These are phyloP conservation scores for Loxodes magnus DNA, from an alignment of 73 alveolate species.

Conservation along the genomic window DNA sequence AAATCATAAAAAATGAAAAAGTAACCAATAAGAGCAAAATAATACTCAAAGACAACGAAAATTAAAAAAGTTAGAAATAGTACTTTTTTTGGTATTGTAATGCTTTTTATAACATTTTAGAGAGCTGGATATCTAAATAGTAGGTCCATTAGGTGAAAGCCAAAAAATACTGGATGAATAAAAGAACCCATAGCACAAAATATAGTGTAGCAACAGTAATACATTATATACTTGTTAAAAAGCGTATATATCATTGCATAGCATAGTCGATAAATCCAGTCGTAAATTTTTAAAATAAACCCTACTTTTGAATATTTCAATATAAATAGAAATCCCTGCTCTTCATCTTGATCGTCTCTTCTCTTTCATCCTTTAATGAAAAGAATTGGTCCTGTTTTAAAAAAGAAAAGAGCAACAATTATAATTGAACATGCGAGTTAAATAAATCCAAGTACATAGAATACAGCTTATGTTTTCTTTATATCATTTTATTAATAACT, in stretches of 20 bases:
- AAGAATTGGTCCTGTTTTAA: constrained; percentile 37
- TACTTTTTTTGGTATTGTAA: constrained; percentile 69
- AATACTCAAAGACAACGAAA: constrained; percentile 68
- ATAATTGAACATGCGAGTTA: constrained; percentile 19
- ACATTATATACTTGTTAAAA: constrained; percentile 39
- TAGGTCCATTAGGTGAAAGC: constrained; percentile 78
- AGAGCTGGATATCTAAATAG: constrained; percentile 68
- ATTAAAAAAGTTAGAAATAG: constrained; percentile 75
- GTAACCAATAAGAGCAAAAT: constrained; percentile 67
- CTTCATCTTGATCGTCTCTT: not conserved
- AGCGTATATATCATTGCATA: constrained; percentile 28
- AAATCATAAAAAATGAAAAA: constrained; percentile 55
- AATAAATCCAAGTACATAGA: constrained; percentile 26
- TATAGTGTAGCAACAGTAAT: constrained; percentile 61
- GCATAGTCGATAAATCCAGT: constrained; percentile 3
- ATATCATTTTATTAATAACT: constrained; percentile 4
- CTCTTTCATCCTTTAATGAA: constrained; percentile 11
- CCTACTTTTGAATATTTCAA: constrained; percentile 15
- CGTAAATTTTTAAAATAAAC: constrained; percentile 3
- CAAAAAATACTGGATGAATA: constrained; percentile 68
- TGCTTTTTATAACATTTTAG: constrained; percentile 75
- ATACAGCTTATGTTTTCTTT: constrained; percentile 10
- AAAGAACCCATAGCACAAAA: constrained; percentile 74
- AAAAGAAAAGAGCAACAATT: constrained; percentile 27
- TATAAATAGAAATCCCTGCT: not conserved